These are phyloP conservation scores for Termitomyces sp. DNA, from an alignment of 768 basidiomycete genomes.

Conservation along the genomic window DNA sequence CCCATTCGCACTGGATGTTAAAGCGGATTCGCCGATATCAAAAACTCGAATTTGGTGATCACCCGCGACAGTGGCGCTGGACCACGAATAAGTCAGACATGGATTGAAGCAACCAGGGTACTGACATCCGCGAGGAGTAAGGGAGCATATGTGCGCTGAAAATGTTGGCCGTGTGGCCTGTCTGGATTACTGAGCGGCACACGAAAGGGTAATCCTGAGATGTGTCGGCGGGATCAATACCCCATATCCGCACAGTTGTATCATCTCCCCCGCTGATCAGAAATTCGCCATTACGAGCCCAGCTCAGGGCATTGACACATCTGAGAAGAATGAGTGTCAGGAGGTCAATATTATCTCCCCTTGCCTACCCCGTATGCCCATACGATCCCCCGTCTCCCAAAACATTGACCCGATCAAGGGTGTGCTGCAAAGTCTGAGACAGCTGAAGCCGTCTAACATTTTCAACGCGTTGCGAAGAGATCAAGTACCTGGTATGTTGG, in stretches of 20 bases:
- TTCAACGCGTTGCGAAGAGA: constrained; percentile 18
- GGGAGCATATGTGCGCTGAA: constrained; percentile 83
- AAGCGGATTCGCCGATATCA: constrained; percentile 48
- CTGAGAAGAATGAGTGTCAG: constrained; percentile 24
- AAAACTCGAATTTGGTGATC: constrained; percentile 76
- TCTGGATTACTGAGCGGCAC: constrained; percentile 63
- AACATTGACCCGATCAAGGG: constrained; percentile 64
- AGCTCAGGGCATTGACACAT: constrained; percentile 74
- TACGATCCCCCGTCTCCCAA: constrained; percentile 45
- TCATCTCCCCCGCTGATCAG: constrained; percentile 73
- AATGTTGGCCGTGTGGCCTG: constrained; percentile 80
- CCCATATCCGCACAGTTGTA: constrained; percentile 76
- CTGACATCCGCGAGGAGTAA: constrained; percentile 71
- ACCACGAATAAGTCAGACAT: constrained; percentile 5
- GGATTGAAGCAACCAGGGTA: constrained; percentile 5
- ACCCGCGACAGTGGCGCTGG: constrained; percentile 66
- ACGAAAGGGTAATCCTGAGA: constrained; percentile 54
- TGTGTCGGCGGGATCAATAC: constrained; percentile 43
- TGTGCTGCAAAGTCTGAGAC: constrained; percentile 18
- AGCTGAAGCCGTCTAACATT: constrained; percentile 21
- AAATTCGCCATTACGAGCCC: constrained; percentile 61
- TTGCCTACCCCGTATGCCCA: constrained; percentile 65
- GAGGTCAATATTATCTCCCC: background rate
- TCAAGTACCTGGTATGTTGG: constrained; percentile 7
- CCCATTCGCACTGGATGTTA: constrained; percentile 26